Evolutionary conservation across 257 asterid species (phyloP).

Genomic region (Penstemon newberryi): DNA sequence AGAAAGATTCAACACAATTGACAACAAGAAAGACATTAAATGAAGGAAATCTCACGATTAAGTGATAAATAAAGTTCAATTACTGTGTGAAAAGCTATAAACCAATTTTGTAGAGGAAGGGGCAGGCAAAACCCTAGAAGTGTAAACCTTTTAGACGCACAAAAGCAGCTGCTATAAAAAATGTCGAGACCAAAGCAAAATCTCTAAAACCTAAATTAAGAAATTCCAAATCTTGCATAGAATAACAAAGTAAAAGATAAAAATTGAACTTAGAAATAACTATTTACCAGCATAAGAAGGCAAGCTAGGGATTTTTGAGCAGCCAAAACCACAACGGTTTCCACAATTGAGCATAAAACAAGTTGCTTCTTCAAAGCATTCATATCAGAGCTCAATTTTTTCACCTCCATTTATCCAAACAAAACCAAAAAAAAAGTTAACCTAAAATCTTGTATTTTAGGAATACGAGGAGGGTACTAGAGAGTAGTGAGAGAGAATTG

Average conservation of each 20-base stretch:
- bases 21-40: not conserved
- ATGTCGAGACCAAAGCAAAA: conserved; percentile 25
- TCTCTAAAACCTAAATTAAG: conserved; percentile 26
- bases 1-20: not conserved
- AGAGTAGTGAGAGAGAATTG: conserved; percentile 30
- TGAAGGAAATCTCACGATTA: conserved; percentile 8
- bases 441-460: conserved; percentile 14
- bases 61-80: not conserved
- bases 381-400: conserved; percentile 48
- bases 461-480: conserved; percentile 20
- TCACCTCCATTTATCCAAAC: conserved; percentile 56
- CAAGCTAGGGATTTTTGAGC: conserved; percentile 61
- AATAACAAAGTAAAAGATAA: conserved; percentile 1
- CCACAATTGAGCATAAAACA: conserved; percentile 41
- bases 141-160: not conserved
- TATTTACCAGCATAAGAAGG: conserved; percentile 60
- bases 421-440: conserved; percentile 3
- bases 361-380: conserved; percentile 38
- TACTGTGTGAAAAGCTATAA: not conserved
- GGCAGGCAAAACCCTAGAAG: not conserved
- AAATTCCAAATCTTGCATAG: conserved; percentile 19
- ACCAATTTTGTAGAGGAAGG: conserved; percentile 5
- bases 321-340: conserved; percentile 47
- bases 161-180: not conserved
- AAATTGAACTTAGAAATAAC: not conserved